Conservation (phyloP, 1,139 yeast genomes). For the Zygosaccharomyces pseudobailii region DNA sequence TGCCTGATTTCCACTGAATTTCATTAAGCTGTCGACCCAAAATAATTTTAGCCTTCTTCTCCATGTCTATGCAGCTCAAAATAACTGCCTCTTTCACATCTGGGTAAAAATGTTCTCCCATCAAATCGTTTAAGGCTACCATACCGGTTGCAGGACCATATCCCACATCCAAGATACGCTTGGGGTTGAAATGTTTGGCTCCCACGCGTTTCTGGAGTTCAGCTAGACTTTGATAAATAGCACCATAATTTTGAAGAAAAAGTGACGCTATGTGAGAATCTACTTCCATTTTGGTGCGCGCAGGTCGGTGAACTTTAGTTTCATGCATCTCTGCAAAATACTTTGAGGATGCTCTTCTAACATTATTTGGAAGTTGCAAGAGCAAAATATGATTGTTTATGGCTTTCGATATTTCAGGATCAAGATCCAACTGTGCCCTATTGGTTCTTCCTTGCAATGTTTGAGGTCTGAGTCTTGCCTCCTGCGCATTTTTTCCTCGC, state of each 20-base stretch:
- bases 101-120: conserved; percentile 62
- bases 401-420: conserved; percentile 47
- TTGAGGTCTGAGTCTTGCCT: conserved; percentile 33
- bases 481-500: conserved; percentile 29
- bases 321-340: conserved; percentile 48
- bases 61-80: conserved; percentile 71
- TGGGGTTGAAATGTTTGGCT: conserved; percentile 51
- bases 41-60: conserved; percentile 69
- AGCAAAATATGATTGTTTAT: conserved; percentile 58
- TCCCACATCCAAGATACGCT: conserved; percentile 70
- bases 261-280: conserved; percentile 80
- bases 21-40: conserved; percentile 67
- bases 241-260: conserved; percentile 81
- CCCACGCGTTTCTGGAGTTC: conserved; percentile 60
- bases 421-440: conserved; percentile 40
- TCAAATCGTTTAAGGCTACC: conserved; percentile 76
- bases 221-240: conserved; percentile 57
- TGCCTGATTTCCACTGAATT: conserved; percentile 28
- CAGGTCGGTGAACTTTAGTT: conserved; percentile 47
- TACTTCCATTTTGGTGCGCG: conserved; percentile 57
- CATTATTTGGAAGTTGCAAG: conserved; percentile 48
- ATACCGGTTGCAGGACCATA: conserved; percentile 94
- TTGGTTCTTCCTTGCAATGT: conserved; percentile 34
- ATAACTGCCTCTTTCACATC: conserved; percentile 65
- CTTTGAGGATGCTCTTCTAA: conserved; percentile 52